Evolutionary conservation across 2,329 filamentous ascomycete genomes (phyloP), one percentile per base, ranked within the genome.

Genomic region (Chaetomiaceae sp.): DNA sequence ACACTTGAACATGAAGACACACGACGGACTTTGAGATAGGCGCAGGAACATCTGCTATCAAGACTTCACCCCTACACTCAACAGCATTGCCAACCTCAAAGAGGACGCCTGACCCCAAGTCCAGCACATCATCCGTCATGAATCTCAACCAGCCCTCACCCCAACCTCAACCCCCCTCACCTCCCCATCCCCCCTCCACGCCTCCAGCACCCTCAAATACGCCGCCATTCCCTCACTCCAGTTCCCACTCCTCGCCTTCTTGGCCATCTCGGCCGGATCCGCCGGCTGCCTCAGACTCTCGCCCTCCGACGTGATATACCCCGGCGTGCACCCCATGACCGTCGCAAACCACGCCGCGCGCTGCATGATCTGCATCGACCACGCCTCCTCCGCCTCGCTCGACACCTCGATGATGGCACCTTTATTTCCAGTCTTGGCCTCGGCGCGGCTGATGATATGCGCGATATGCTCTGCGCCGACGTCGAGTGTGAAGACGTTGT

Each of bases 241-340:
- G n/a, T 25, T 40, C 7, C 39, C 38, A 0, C 59, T 55, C 15
- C 65, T 61, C 0, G 66, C 67, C 36, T 55, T 54, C 60, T 69
- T 72, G 33, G 68, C 58, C 57, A 65, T 58, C 2, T 66, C 66
- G 54, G 66, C 67, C 14, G 51, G 61, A 7, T 62, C 61, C 20
- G 47, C 47, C 23, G 59, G 57, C n/a, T 63, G 51, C 31, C 40
- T 17, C 36, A 47, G 14, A 11, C 46, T 36, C 33, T 68, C 63
- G 2, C 71, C 75, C 63, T 81, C 76, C 20, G 62, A 66, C 44
- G 78, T 82, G 36, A 75, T 65, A 59, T 82, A 83, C 12, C 75
- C 70, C 0, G 80, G 80, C n/a, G 78, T 81, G 65, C 80, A 84
- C 14, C 75, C 70, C 5, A 65, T 62, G 19, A 76, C 51, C 7